Conservation (phyloP, 169 alveolate genomes). For the Plasmodium vinckei region DNA sequence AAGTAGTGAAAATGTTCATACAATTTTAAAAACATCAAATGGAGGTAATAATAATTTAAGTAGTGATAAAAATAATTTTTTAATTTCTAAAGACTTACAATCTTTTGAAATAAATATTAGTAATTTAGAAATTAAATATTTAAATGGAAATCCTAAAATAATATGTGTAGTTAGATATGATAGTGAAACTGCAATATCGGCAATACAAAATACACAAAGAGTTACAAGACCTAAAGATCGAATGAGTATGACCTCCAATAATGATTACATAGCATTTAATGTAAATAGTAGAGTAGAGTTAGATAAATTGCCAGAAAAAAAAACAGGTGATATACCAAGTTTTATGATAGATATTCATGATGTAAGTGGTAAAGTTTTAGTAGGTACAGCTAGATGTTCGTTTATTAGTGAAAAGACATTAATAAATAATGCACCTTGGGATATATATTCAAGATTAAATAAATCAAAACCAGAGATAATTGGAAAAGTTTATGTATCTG, state of each 20-base stretch:
- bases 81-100: constrained; percentile 26
- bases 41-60: not conserved
- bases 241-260: constrained; percentile 6
- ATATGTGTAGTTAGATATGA: constrained; percentile 78
- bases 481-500: constrained; percentile 85
- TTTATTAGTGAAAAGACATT: constrained; percentile 80
- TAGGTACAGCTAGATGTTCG: constrained; percentile 79
- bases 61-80: not conserved
- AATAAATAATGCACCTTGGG: constrained; percentile 81
- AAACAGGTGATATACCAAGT: constrained; percentile 86
- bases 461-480: constrained; percentile 71
- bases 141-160: constrained; percentile 56
- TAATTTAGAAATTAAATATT: constrained; percentile 30
- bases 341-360: constrained; percentile 83
- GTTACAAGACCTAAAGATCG: constrained; percentile 64
- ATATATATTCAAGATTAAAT: constrained; percentile 74
- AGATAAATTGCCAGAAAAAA: constrained; percentile 83
- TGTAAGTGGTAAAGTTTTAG: constrained; percentile 22
- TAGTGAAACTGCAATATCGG: constrained; percentile 51
- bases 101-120: constrained; percentile 39
- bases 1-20: not conserved
- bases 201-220: constrained; percentile 76
- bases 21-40: not conserved
- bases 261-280: constrained; percentile 80
- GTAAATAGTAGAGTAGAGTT: constrained; percentile 77